phyloP scores from a whole-genome alignment of 1,284 basidiomycete genomes.

The Athelia sp. region DNA sequence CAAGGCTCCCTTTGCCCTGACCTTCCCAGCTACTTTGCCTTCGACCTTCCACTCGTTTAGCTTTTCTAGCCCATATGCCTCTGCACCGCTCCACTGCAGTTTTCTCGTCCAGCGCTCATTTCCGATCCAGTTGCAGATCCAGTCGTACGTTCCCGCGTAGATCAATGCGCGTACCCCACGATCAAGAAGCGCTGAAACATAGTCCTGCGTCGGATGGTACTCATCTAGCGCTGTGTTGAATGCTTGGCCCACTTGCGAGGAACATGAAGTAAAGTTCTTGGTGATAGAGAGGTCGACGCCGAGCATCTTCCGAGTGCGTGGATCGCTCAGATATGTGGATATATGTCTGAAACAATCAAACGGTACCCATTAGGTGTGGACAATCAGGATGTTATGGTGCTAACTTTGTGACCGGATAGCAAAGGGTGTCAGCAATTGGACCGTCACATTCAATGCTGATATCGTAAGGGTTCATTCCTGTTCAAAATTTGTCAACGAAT shows the following conservation, averaged over 20 bases:
- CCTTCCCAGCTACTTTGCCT: too few relatives aligned
- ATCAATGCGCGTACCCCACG: slow-evolving; percentile 69
- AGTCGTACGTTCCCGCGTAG: slow-evolving; percentile 71
- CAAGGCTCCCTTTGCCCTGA: too few relatives aligned
- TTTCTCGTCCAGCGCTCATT: too few relatives aligned
- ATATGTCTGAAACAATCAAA: slow-evolving; percentile 36
- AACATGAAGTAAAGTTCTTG: slow-evolving; percentile 47
- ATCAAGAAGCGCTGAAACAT: slow-evolving; percentile 71
- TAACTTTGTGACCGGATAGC: slow-evolving; percentile 46
- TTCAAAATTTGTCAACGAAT: too few relatives aligned
- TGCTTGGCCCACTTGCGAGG: slow-evolving; percentile 30
- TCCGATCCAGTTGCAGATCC: slow-evolving; percentile 74
- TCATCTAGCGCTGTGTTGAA: slow-evolving; percentile 38
- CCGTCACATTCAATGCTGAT: slow-evolving; percentile 56
- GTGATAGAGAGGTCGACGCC: slow-evolving; percentile 52
- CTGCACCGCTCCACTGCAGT: too few relatives aligned
- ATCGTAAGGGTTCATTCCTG: slow-evolving; percentile 54
- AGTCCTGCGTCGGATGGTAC: slow-evolving; percentile 39
- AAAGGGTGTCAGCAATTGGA: slow-evolving; percentile 27
- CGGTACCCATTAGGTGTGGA: background rate
- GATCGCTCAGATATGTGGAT: slow-evolving; percentile 47
- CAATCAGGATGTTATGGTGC: slow-evolving; percentile 9
- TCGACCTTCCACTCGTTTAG: too few relatives aligned
- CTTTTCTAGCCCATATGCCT: too few relatives aligned
- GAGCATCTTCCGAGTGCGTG: slow-evolving; percentile 45